These are phyloP conservation scores for Fomitopsis betulina DNA, from an alignment of 1,284 basidiomycete species.

Conservation along the genomic window DNA sequence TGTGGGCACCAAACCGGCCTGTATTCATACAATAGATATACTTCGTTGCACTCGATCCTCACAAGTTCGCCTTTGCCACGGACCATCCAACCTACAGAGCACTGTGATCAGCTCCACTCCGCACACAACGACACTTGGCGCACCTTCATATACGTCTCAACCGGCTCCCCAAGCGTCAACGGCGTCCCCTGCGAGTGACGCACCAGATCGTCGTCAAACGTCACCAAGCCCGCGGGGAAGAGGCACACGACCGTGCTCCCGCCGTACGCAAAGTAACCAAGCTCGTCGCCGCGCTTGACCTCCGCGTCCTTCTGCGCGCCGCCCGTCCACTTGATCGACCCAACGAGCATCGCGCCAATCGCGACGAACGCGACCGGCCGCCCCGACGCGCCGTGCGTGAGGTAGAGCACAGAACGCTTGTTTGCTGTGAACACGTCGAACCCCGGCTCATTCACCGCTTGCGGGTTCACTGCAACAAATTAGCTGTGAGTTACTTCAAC, in stretches of 20 bases:
- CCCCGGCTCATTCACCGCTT: conserved; percentile 68
- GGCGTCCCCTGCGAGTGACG: conserved; percentile 38
- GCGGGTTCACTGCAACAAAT: conserved; percentile 58
- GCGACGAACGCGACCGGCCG: conserved; percentile 54
- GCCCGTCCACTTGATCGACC: conserved; percentile 24
- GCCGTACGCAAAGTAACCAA: conserved; percentile 66
- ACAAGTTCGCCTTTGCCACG: neutral
- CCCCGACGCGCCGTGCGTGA: conserved; percentile 42
- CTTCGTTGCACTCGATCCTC: neutral
- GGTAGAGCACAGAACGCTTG: conserved; percentile 52
- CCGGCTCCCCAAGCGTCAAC: conserved; percentile 29
- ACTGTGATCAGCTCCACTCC: neutral
- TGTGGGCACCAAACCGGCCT: no score
- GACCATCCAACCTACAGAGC: neutral
- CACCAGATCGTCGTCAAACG: conserved; percentile 66
- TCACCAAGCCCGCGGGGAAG: conserved; percentile 57
- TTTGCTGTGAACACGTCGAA: conserved; percentile 78
- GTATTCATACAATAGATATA: neutral
- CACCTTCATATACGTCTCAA: conserved; percentile 76
- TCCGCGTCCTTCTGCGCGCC: conserved; percentile 26
- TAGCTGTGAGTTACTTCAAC: no score
- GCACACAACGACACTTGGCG: conserved; percentile 13
- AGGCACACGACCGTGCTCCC: conserved; percentile 65
- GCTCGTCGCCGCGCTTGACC: conserved; percentile 51
- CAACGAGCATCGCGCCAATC: conserved; percentile 58